These are phyloP conservation scores for Arbutus unedo DNA, from an alignment of 148 eudicot genomes.

Conservation along the genomic window DNA sequence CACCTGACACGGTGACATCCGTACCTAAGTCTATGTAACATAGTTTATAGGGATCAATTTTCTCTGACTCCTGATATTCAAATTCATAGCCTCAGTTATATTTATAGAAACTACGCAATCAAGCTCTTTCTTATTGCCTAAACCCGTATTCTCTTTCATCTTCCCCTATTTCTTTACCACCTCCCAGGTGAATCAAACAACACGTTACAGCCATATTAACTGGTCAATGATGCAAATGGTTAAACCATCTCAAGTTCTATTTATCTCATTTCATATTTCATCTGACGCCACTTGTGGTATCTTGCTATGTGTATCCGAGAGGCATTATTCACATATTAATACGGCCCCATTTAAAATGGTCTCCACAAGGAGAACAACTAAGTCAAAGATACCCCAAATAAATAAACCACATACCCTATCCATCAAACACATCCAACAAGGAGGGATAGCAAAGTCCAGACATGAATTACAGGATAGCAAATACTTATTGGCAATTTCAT, in stretches of 20 bases:
- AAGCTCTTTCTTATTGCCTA: background rate
- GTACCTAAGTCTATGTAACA: background rate
- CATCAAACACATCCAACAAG: background rate
- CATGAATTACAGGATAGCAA: background rate
- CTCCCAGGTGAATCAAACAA: background rate
- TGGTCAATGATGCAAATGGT: background rate
- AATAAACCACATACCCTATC: background rate
- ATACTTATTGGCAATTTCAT: background rate
- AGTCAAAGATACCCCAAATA: background rate
- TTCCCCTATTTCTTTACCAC: background rate
- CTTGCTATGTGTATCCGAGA: background rate
- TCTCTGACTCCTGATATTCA: background rate
- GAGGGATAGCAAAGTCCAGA: background rate
- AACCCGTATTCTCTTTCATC: background rate
- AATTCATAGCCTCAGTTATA: background rate
- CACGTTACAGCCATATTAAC: background rate
- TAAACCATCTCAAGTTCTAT: background rate
- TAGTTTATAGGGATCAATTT: background rate
- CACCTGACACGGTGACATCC: too few relatives aligned
- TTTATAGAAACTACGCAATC: background rate
- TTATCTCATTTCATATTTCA: background rate
- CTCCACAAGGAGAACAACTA: background rate
- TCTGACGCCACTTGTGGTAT: background rate
- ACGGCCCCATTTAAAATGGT: slow-evolving; percentile 2
- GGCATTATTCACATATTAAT: background rate